Conservation (phyloP, 2,329 filamentous ascomycete genomes). For the Fusarium virguliforme region DNA sequence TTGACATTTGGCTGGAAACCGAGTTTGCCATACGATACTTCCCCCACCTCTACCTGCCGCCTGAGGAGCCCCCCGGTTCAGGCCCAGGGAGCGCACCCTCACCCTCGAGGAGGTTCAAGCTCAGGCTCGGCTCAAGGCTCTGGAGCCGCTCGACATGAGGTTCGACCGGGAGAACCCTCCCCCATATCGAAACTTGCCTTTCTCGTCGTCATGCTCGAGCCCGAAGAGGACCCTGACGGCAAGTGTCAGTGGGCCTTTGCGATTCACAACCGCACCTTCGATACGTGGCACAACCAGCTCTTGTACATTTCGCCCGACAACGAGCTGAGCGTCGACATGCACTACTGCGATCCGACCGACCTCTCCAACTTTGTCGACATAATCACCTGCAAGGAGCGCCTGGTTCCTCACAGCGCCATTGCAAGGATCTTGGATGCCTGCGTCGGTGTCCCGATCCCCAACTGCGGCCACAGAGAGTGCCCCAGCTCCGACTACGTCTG, state of each 20-base stretch:
- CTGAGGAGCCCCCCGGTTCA: too few species aligned
- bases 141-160: too few species aligned
- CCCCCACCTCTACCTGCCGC: too few species aligned
- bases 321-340: neutral
- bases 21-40: neutral
- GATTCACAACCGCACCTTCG: neutral
- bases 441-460: neutral
- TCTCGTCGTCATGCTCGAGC: neutral
- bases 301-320: neutral
- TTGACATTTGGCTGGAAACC: neutral
- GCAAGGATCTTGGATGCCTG: slow-evolving; percentile 1
- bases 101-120: too few species aligned
- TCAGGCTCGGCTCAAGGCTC: too few species aligned
- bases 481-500: neutral
- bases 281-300: slow-evolving; percentile 1
- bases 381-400: neutral
- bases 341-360: neutral
- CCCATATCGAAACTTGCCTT: neutral
- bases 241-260: neutral
- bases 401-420: neutral
- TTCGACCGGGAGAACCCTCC: neutral
- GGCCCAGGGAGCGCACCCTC: too few species aligned
- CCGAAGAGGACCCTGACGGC: neutral
- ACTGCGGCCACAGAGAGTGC: neutral
- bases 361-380: neutral